phyloP scores from a whole-genome alignment of 1,284 basidiomycete genomes.

The Anthracocystis panici-leucophaei region DNA sequence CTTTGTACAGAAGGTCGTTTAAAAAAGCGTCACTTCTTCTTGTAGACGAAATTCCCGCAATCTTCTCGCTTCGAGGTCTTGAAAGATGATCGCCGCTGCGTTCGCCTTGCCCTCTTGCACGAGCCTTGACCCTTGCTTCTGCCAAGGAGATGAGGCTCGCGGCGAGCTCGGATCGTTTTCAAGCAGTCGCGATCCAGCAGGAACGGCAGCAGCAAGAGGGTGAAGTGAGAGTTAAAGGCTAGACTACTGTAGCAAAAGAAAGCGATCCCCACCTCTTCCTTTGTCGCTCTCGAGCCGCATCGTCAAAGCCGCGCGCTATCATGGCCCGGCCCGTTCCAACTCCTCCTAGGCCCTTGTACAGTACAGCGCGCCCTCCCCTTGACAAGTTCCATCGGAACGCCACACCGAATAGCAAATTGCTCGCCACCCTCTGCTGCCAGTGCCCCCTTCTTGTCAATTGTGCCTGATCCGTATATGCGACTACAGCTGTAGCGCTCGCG shows the following conservation, averaged over 20 bases:
- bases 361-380: too few species aligned
- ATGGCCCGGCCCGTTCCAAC: not conserved
- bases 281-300: conserved; percentile 5
- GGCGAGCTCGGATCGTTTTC: not conserved
- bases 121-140: conserved; percentile 33
- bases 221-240: too few species aligned
- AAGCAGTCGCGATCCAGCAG: not conserved
- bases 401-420: conserved; percentile 13
- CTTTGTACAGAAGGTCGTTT: too few species aligned
- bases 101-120: not conserved
- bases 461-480: conserved; percentile 31
- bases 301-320: not conserved
- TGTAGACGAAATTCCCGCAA: too few species aligned
- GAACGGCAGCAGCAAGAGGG: too few species aligned
- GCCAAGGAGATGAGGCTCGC: conserved; percentile 4
- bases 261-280: not conserved
- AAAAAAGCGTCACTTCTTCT: too few species aligned
- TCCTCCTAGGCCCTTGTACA: not conserved
- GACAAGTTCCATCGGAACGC: conserved; percentile 13
- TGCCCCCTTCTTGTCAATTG: not conserved
- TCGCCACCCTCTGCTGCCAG: conserved; percentile 9
- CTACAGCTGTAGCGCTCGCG: not conserved
- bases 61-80: too few species aligned
- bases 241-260: not conserved
- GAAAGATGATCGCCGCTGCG: too few species aligned